Evolutionary conservation across 2,329 filamentous ascomycete genomes (phyloP).

Genomic region (Calonectria multiphialidica): DNA sequence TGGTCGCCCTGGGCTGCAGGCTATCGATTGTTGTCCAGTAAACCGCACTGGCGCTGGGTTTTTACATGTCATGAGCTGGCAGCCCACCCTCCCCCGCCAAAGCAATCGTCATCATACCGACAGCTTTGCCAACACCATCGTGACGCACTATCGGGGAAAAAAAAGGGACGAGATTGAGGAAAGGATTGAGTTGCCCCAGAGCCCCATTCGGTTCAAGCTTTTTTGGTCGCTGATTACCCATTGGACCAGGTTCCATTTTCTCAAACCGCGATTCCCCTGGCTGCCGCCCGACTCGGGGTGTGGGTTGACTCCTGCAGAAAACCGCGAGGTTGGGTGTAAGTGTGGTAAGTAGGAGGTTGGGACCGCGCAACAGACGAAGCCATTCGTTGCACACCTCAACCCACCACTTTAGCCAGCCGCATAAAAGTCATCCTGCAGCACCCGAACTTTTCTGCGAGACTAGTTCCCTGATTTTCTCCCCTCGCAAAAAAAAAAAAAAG

Average conservation of each 20-base stretch:
- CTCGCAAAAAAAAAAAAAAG: slow-evolving; percentile 12
- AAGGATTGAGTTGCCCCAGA: slow-evolving; percentile 34
- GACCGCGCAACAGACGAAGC: slow-evolving; percentile 38
- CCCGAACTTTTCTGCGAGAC: slow-evolving; percentile 38
- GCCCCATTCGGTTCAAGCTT: background rate
- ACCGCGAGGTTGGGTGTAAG: slow-evolving; percentile 50
- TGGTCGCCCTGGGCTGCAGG: slow-evolving; percentile 8
- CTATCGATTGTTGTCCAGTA: slow-evolving; percentile 46
- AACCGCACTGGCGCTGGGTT: slow-evolving; percentile 29
- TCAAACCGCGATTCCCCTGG: slow-evolving; percentile 3
- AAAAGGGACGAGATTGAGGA: slow-evolving; percentile 15
- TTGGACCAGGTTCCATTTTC: slow-evolving; percentile 39
- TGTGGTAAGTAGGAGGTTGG: slow-evolving; percentile 54
- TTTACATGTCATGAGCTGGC: slow-evolving; percentile 41
- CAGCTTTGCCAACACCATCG: slow-evolving; percentile 30
- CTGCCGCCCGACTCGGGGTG: slow-evolving; percentile 28
- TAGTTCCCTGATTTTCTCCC: slow-evolving; percentile 27
- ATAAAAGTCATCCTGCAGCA: slow-evolving; percentile 50
- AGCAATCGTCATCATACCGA: slow-evolving; percentile 22
- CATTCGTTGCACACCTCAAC: slow-evolving; percentile 38
- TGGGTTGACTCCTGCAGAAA: slow-evolving; percentile 35
- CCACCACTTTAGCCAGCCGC: slow-evolving; percentile 33
- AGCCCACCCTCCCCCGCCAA: slow-evolving; percentile 32
- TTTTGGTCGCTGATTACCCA: slow-evolving; percentile 36
- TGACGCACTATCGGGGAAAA: slow-evolving; percentile 12